Evolutionary conservation across 495 filamentous ascomycete genomes (phyloP).

Genomic region (Elasticomyces elasticus): DNA sequence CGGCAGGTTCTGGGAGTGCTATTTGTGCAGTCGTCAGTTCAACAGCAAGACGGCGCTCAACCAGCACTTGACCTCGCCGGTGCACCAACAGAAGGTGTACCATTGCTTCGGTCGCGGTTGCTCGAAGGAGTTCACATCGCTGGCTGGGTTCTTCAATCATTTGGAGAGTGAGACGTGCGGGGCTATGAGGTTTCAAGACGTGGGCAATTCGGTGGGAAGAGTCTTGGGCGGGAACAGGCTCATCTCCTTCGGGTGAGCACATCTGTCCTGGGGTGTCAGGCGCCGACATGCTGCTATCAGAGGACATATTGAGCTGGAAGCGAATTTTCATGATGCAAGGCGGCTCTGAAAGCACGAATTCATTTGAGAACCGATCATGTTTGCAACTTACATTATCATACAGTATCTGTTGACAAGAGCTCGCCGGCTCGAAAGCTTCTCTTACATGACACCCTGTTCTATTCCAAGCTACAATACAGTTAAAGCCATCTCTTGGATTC

Average conservation of each 20-base stretch:
- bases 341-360: background rate
- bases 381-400: background rate
- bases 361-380: background rate
- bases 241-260: background rate
- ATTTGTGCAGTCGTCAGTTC: conserved; percentile 37
- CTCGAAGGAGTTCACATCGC: conserved; percentile 35
- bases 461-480: too few species aligned
- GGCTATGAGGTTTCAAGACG: conserved; percentile 40
- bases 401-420: background rate
- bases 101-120: conserved; percentile 43
- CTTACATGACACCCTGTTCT: background rate
- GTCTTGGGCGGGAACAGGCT: background rate
- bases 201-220: conserved; percentile 27
- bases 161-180: conserved; percentile 46
- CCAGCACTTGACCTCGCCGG: conserved; percentile 20
- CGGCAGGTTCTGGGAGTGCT: conserved; percentile 37
- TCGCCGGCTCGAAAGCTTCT: background rate
- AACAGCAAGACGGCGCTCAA: conserved; percentile 20
- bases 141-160: conserved; percentile 45
- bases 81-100: conserved; percentile 41
- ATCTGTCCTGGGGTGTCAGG: background rate
- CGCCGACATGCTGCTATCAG: background rate
- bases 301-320: background rate
- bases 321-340: background rate
- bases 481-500: too few species aligned